Conservation (phyloP, 164 flowering plant genomes). For the Annona cherimola region DNA sequence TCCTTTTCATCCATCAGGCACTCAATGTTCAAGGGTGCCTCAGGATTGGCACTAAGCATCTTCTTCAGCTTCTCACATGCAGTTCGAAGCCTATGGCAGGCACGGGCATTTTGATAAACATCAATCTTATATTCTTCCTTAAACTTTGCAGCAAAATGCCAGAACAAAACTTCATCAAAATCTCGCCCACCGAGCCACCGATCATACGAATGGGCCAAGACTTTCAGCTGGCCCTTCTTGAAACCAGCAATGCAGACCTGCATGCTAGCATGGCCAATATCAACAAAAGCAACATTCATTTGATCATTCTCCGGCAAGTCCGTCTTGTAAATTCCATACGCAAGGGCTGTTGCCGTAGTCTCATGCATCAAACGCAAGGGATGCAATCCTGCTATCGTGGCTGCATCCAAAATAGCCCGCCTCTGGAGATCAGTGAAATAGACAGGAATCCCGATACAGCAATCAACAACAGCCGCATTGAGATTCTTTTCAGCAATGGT, state of each 20-base stretch:
- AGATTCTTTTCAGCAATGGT: slow-evolving; percentile 85
- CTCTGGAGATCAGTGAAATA: slow-evolving; percentile 90
- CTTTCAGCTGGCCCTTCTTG: slow-evolving; percentile 76
- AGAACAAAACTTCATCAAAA: slow-evolving; percentile 83
- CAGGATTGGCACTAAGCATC: slow-evolving; percentile 85
- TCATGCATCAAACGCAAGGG: slow-evolving; percentile 77
- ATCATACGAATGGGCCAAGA: slow-evolving; percentile 73
- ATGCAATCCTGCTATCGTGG: slow-evolving; percentile 82
- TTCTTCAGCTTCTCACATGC: slow-evolving; percentile 87
- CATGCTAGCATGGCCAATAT: slow-evolving; percentile 82
- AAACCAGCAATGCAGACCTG: slow-evolving; percentile 88
- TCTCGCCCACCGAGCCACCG: slow-evolving; percentile 77
- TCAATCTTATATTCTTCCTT: slow-evolving; percentile 78
- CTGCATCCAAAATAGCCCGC: slow-evolving; percentile 87
- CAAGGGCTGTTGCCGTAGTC: slow-evolving; percentile 87
- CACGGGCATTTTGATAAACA: slow-evolving; percentile 73
- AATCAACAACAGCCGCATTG: slow-evolving; percentile 92
- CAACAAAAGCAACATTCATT: slow-evolving; percentile 81
- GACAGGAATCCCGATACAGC: slow-evolving; percentile 90
- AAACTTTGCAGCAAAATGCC: slow-evolving; percentile 67
- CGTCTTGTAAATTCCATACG: slow-evolving; percentile 91
- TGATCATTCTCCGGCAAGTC: slow-evolving; percentile 84
- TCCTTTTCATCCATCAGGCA: slow-evolving; percentile 97
- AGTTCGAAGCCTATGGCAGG: slow-evolving; percentile 64
- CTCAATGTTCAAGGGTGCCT: slow-evolving; percentile 83